Evolutionary conservation across 1,139 yeast genomes (phyloP).

Genomic region (Geotrichum reessii): DNA sequence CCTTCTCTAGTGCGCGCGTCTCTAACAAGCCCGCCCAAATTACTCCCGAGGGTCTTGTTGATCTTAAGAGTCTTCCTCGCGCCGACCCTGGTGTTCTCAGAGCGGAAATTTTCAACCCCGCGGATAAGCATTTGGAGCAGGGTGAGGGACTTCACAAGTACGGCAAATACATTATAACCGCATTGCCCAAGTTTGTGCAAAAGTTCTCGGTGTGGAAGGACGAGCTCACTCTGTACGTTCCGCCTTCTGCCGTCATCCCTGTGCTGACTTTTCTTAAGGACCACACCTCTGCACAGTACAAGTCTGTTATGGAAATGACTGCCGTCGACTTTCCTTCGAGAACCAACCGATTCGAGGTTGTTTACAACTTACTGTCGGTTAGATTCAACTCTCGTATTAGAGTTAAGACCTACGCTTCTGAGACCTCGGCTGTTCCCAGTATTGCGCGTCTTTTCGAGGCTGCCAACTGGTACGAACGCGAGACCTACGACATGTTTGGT

Average conservation of each 20-base stretch:
- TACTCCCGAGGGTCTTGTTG: constrained; percentile 34
- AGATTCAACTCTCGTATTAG: constrained; percentile 84
- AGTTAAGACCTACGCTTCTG: constrained; percentile 84
- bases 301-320: constrained; percentile 72
- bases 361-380: constrained; percentile 72
- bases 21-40: constrained; percentile 23
- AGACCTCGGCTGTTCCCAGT: constrained; percentile 76
- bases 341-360: constrained; percentile 80
- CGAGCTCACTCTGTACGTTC: constrained; percentile 70
- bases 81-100: constrained; percentile 37
- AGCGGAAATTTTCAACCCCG: constrained; percentile 69
- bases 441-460: constrained; percentile 66
- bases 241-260: constrained; percentile 71
- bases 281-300: constrained; percentile 78
- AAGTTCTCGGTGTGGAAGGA: constrained; percentile 89
- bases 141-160: constrained; percentile 74
- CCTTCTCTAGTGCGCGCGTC: constrained; percentile 10
- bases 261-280: constrained; percentile 63
- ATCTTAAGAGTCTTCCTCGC: constrained; percentile 34
- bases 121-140: constrained; percentile 65
- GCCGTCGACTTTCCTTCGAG: constrained; percentile 86
- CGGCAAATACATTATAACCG: constrained; percentile 72
- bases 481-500: constrained; percentile 80
- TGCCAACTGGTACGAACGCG: constrained; percentile 88
- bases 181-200: constrained; percentile 77